Percentiles rank a stretch among this genome's conserved stretches.
These are phyloP conservation scores for Fomitopsis pulvina DNA, from an alignment of 768 basidiomycete genomes.

Conservation along the genomic window DNA sequence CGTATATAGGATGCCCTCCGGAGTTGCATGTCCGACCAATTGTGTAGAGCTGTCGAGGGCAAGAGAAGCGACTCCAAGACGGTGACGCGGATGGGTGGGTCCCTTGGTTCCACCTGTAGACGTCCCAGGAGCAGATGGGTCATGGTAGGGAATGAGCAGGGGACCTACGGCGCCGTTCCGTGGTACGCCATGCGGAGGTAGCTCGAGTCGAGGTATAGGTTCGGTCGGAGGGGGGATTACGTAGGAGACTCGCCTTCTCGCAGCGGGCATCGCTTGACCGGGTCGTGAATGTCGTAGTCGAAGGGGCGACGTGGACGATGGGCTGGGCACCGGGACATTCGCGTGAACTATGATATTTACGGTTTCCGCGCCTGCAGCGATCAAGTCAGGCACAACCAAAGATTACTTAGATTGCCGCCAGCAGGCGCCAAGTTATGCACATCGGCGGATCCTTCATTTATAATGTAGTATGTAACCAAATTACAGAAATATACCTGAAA, in stretches of 20 bases:
- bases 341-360: conserved; percentile 11
- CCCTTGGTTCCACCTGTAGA: conserved; percentile 15
- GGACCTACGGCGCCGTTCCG: conserved; percentile 68
- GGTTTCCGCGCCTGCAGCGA: conserved; percentile 2
- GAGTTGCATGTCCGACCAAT: conserved; percentile 54
- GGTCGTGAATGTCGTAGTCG: neutral
- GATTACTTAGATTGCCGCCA: too few relatives aligned
- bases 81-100: conserved; percentile 65
- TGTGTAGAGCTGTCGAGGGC: conserved; percentile 81
- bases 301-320: neutral
- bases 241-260: conserved; percentile 76
- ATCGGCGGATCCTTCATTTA: too few relatives aligned
- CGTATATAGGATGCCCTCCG: conserved; percentile 86
- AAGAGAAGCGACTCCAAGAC: conserved; percentile 81
- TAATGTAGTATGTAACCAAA: too few relatives aligned
- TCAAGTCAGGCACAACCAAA: neutral
- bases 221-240: conserved; percentile 71
- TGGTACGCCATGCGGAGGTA: conserved; percentile 59
- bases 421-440: too few relatives aligned
- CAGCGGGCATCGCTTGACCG: conserved; percentile 26
- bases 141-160: conserved; percentile 43
- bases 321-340: neutral
- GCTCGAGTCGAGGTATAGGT: conserved; percentile 54
- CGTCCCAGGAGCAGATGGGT: conserved; percentile 9
- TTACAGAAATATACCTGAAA: too few relatives aligned